These are phyloP conservation scores for Vigna unguiculata DNA, from an alignment of 306 rosid species.

Conservation along the genomic window DNA sequence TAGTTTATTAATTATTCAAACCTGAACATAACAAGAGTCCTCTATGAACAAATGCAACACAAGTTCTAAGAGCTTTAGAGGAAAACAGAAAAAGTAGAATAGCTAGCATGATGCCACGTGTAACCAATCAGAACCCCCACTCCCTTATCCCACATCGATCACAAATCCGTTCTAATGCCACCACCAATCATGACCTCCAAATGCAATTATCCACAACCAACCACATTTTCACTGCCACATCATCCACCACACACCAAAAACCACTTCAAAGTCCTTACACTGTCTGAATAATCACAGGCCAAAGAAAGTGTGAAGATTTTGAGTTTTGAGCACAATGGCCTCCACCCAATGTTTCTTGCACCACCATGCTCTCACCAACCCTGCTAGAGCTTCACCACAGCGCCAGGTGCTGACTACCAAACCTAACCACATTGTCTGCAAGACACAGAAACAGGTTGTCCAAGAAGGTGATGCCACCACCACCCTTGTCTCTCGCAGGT, in stretches of 20 bases:
- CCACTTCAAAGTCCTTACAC: slow-evolving; percentile 35
- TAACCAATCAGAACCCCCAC: slow-evolving; percentile 60
- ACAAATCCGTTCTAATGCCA: slow-evolving; percentile 42
- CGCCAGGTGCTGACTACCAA: slow-evolving; percentile 62
- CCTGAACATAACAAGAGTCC: not conserved
- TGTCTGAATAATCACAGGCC: slow-evolving; percentile 30
- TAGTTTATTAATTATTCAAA: not conserved
- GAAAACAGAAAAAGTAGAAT: not conserved
- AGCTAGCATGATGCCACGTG: slow-evolving; percentile 51
- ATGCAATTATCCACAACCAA: slow-evolving; percentile 41
- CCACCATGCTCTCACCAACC: slow-evolving; percentile 75
- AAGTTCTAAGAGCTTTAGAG: not conserved
- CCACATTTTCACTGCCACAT: slow-evolving; percentile 45
- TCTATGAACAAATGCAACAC: not conserved
- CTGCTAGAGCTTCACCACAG: slow-evolving; percentile 58
- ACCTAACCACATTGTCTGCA: slow-evolving; percentile 65
- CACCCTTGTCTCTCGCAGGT: slow-evolving; percentile 67
- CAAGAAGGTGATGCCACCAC: slow-evolving; percentile 50
- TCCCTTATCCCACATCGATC: slow-evolving; percentile 61
- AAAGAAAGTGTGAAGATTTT: not conserved
- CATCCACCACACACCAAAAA: slow-evolving; percentile 33
- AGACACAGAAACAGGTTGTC: slow-evolving; percentile 77
- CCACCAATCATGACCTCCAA: slow-evolving; percentile 53
- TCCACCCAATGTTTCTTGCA: slow-evolving; percentile 86
- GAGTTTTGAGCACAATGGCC: slow-evolving; percentile 60